Evolutionary conservation across 768 basidiomycete species (phyloP).

Genomic region (Tulasnella sp.): DNA sequence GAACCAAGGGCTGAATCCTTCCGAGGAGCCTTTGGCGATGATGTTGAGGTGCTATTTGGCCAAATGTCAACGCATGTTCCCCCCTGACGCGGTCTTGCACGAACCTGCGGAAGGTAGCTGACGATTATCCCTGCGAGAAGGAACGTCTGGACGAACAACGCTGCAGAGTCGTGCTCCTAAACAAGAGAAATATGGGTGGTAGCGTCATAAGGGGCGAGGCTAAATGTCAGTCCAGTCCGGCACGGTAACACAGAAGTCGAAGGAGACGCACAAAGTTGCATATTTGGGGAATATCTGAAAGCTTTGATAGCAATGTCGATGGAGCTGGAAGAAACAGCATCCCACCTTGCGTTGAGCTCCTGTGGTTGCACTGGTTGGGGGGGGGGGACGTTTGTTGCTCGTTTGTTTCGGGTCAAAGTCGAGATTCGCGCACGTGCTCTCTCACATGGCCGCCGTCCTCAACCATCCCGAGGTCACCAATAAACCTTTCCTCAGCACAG

Average conservation of each 20-base stretch:
- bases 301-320: neutral
- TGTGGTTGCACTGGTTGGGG: neutral
- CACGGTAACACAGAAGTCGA: neutral
- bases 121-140: slow-evolving; percentile 49
- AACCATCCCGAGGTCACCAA: too few species aligned
- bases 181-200: neutral
- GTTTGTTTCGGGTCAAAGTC: neutral
- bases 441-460: neutral
- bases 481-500: too few species aligned
- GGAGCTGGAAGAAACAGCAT: neutral
- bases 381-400: neutral
- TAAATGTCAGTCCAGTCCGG: neutral
- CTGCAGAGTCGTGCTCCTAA: slow-evolving; percentile 4
- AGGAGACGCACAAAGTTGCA: neutral
- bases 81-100: neutral
- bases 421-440: neutral
- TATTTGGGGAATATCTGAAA: neutral
- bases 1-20: slow-evolving; percentile 89
- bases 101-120: slow-evolving; percentile 76
- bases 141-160: neutral
- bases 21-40: slow-evolving; percentile 60
- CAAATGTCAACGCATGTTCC: neutral
- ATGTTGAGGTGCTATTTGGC: slow-evolving; percentile 60
- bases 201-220: neutral
- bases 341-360: neutral